A percentile compares a stretch with the other conserved stretches of the same genome.
Conservation (phyloP, 225 moss, liverwort and hornwort species). For the Lunularia cruciata region DNA sequence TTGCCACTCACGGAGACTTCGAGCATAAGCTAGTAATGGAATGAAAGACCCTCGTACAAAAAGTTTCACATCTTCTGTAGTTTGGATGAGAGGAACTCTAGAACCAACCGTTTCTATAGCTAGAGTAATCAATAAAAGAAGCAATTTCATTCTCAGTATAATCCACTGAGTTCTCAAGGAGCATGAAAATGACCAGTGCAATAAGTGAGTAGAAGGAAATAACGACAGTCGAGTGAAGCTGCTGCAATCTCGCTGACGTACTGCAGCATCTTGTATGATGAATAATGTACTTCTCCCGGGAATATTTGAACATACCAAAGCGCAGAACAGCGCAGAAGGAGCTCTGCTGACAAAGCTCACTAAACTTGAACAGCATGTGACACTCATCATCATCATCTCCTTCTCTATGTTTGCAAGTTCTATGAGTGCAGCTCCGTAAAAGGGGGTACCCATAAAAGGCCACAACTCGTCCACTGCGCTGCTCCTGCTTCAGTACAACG, state of each 20-base stretch:
- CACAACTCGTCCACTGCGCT: not conserved
- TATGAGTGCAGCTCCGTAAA: not conserved
- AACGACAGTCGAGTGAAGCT: not conserved
- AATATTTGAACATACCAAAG: constrained; percentile 8
- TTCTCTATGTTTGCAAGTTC: not conserved
- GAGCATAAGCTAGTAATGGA: not conserved
- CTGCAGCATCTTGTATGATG: constrained; percentile 4
- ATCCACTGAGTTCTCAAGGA: constrained; percentile 3
- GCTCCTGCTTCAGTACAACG: not conserved
- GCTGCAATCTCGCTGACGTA: constrained; percentile 5
- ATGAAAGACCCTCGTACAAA: not conserved
- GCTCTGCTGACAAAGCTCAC: not conserved
- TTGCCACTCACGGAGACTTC: not conserved
- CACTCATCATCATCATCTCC: constrained; percentile 3
- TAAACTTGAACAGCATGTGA: constrained; percentile 1
- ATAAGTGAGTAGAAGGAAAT: not conserved
- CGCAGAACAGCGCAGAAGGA: not conserved
- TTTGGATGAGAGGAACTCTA: not conserved
- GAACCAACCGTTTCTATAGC: not conserved
- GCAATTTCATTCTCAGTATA: not conserved
- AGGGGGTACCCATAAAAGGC: not conserved
- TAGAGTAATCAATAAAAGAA: not conserved
- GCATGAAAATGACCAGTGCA: not conserved
- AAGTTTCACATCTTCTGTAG: no score
- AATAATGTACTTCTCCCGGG: not conserved